These are phyloP conservation scores for Xylaria sp. DNA, from an alignment of 2,329 filamentous ascomycete species.

Conservation along the genomic window DNA sequence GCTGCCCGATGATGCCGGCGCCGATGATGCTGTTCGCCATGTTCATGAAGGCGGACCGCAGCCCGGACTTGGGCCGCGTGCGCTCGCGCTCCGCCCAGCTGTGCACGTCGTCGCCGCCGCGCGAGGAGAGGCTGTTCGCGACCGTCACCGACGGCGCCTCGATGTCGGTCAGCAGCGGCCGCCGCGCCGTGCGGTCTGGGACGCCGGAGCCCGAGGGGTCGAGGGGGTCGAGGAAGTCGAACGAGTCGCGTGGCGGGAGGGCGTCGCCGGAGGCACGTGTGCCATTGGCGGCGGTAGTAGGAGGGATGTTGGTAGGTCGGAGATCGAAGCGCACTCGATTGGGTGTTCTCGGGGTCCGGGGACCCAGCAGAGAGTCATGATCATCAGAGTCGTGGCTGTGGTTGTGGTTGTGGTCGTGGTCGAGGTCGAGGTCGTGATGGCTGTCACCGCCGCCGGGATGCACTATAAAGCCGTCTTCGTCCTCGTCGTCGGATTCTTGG, in stretches of 20 bases:
- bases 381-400: conserved; percentile 19
- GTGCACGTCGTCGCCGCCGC: conserved; percentile 54
- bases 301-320: conserved; percentile 49
- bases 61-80: conserved; percentile 80
- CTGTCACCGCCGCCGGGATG: conserved; percentile 38
- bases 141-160: conserved; percentile 77
- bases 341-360: conserved; percentile 65
- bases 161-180: conserved; percentile 77
- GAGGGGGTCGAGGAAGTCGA: conserved; percentile 50
- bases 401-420: conserved; percentile 4
- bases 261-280: conserved; percentile 12
- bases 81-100: conserved; percentile 66
- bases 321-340: conserved; percentile 74
- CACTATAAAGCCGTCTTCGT: conserved; percentile 45
- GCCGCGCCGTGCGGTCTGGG: conserved; percentile 55
- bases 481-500: conserved; percentile 44
- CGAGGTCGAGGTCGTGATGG: conserved; percentile 25
- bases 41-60: conserved; percentile 96
- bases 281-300: conserved; percentile 41
- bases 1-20: conserved; percentile 82
- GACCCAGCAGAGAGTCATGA: conserved; percentile 11
- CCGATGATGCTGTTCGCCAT: conserved; percentile 99
- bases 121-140: conserved; percentile 64
- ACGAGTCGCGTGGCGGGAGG: conserved; percentile 43
- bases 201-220: conserved; percentile 51